Evolutionary conservation across 2,329 filamentous ascomycete species (phyloP).

Genomic region (Sclerotinia sclerotiorum): DNA sequence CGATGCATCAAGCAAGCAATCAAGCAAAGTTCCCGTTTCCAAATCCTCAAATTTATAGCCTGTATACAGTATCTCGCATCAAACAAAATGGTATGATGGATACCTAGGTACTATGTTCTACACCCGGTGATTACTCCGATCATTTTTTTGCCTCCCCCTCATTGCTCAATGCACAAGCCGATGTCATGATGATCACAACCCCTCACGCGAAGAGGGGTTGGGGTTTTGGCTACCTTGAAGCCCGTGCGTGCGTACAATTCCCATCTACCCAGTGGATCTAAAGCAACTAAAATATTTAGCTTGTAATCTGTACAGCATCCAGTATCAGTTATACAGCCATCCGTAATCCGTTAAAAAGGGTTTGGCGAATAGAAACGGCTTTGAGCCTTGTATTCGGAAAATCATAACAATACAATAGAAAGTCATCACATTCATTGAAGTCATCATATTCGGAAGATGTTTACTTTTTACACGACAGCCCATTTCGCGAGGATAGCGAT

Average conservation of each 20-base stretch:
- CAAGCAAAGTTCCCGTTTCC: not conserved
- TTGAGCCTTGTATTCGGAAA: not conserved
- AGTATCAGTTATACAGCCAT: not conserved
- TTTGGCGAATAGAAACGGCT: not conserved
- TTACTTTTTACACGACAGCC: constrained; percentile 6
- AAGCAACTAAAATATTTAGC: constrained; percentile 1
- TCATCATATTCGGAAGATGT: not conserved
- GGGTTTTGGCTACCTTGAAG: not conserved
- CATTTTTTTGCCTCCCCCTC: constrained; percentile 14
- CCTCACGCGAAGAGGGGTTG: constrained; percentile 11
- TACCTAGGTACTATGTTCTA: too few relatives aligned
- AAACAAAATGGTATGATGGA: not conserved
- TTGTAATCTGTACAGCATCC: constrained; percentile 1
- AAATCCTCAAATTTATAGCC: not conserved
- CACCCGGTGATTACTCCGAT: not conserved
- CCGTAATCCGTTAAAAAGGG: not conserved
- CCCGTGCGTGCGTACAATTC: not conserved
- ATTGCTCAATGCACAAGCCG: constrained; percentile 9
- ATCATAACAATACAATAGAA: not conserved
- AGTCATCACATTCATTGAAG: not conserved
- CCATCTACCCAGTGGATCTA: not conserved
- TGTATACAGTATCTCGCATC: not conserved
- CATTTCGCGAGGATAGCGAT: not conserved
- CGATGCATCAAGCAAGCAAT: not conserved
- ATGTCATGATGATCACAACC: constrained; percentile 6